Evolutionary conservation across 345 rosid genomes (phyloP).

Genomic region (Ceriops zippeliana): DNA sequence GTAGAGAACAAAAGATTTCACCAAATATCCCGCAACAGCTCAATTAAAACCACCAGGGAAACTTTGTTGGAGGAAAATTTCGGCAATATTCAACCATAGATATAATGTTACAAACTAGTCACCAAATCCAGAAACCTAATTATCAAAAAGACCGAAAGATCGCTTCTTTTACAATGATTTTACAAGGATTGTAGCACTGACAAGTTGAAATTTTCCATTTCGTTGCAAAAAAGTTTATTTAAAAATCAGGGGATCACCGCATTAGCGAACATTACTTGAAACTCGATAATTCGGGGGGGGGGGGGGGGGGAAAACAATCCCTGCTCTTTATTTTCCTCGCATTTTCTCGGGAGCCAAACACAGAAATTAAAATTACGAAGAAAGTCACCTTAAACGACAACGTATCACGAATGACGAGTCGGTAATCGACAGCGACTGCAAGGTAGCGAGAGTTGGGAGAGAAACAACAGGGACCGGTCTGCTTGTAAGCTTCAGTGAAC

Average conservation of each 20-base stretch:
- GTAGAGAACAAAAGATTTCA: constrained; percentile 7
- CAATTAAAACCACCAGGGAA: background rate
- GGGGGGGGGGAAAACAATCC: too few relatives aligned
- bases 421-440: constrained; percentile 84
- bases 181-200: background rate
- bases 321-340: background rate
- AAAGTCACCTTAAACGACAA: constrained; percentile 67
- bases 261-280: too few relatives aligned
- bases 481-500: constrained; percentile 86
- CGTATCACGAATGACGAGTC: constrained; percentile 86
- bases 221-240: too few relatives aligned
- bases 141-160: background rate
- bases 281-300: background rate
- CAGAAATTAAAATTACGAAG: background rate
- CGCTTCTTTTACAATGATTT: background rate
- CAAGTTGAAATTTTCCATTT: background rate
- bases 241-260: background rate
- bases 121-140: background rate
- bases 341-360: constrained; percentile 5
- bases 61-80: background rate
- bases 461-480: constrained; percentile 85
- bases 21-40: background rate
- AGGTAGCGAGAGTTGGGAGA: constrained; percentile 88
- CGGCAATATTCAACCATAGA: background rate
- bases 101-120: background rate